These are phyloP conservation scores for Naganishia vaughanmartiniae DNA, from an alignment of 768 basidiomycete species.

Conservation along the genomic window DNA sequence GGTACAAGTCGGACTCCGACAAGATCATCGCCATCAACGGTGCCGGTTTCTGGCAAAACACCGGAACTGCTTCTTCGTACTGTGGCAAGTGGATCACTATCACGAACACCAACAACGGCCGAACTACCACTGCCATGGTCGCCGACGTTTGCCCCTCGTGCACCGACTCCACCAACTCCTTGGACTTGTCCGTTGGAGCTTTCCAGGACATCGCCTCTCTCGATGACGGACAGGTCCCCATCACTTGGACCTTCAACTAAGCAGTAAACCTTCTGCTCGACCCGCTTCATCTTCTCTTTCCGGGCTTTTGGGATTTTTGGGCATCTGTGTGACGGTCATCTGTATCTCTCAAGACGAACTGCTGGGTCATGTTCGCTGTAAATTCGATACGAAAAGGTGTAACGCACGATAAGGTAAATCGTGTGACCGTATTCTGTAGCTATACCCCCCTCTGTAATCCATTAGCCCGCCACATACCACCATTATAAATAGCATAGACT, in stretches of 20 bases:
- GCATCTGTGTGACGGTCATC: conserved; percentile 12
- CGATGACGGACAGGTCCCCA: conserved; percentile 60
- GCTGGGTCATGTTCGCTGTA: conserved; percentile 15
- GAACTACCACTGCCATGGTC: conserved; percentile 64
- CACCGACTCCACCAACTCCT: conserved; percentile 59
- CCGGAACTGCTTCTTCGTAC: conserved; percentile 57
- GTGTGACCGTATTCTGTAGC: conserved; percentile 12
- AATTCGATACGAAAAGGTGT: conserved; percentile 1
- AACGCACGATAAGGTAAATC: neutral
- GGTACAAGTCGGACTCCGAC: conserved; percentile 58
- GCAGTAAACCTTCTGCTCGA: neutral
- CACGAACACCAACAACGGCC: conserved; percentile 62
- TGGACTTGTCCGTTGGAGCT: conserved; percentile 60
- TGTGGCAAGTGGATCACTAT: conserved; percentile 70
- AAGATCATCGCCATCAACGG: conserved; percentile 57
- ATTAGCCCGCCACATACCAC: neutral
- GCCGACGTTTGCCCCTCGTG: conserved; percentile 84
- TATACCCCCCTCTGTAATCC: conserved; percentile 13
- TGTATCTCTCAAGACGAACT: conserved; percentile 24
- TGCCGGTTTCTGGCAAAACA: conserved; percentile 53
- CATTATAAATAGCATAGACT: conserved; percentile 23
- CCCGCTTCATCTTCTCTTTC: conserved; percentile 13
- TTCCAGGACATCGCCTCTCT: conserved; percentile 62
- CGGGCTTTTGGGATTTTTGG: conserved; percentile 20
- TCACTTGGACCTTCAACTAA: conserved; percentile 44